Evolutionary conservation across 2,329 filamentous ascomycete species (phyloP).

Genomic region (Orbilia quercus): DNA sequence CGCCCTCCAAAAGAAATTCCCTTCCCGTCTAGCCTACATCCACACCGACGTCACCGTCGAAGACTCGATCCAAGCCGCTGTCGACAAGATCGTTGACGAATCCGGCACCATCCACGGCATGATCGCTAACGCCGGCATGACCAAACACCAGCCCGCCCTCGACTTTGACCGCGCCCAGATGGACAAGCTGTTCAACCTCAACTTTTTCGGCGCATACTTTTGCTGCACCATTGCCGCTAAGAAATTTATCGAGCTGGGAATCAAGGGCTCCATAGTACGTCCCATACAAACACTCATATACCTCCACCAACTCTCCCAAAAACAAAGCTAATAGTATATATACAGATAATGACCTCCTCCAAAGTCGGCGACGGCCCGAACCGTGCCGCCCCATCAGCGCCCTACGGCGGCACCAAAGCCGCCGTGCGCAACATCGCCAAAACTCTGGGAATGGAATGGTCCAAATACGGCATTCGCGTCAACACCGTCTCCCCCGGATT

Average conservation of each 20-base stretch:
- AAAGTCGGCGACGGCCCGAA: conserved; percentile 68
- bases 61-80: conserved; percentile 63
- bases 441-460: conserved; percentile 67
- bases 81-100: conserved; percentile 64
- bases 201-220: conserved; percentile 66
- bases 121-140: conserved; percentile 64
- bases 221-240: conserved; percentile 66
- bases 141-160: conserved; percentile 66
- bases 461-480: conserved; percentile 65
- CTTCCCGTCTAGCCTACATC: conserved; percentile 65
- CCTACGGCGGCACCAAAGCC: conserved; percentile 60
- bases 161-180: conserved; percentile 64
- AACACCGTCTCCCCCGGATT: conserved; percentile 67
- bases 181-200: conserved; percentile 65
- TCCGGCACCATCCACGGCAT: conserved; percentile 65
- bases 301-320: background rate
- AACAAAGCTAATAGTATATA: conserved; percentile 43
- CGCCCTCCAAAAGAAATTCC: conserved; percentile 63
- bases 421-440: conserved; percentile 63
- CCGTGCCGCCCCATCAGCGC: conserved; percentile 67
- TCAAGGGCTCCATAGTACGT: conserved; percentile 61
- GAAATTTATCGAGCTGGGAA: conserved; percentile 63
- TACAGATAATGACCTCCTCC: conserved; percentile 65
- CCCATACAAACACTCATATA: background rate
- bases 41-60: conserved; percentile 66